Evolutionary conservation across 2,329 filamentous ascomycete species (phyloP).

Genomic region (Orbilia oligospora): DNA sequence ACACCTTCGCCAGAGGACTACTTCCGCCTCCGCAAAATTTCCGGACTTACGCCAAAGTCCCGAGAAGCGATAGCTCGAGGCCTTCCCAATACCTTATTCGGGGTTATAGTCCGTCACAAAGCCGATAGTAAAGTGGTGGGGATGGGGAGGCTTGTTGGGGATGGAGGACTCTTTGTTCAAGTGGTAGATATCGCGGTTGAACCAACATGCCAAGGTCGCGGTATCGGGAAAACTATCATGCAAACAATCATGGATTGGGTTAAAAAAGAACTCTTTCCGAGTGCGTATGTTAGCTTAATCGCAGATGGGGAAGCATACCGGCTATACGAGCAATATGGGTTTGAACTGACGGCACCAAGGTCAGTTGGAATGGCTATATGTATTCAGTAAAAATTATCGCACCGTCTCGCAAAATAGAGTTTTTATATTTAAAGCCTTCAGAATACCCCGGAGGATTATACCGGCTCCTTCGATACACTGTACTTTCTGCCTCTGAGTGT

Average conservation of each 20-base stretch:
- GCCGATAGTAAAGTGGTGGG: conserved; percentile 16
- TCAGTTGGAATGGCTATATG: conserved; percentile 45
- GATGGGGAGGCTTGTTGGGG: conserved; percentile 37
- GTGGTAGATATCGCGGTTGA: conserved; percentile 44
- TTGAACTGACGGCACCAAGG: conserved; percentile 33
- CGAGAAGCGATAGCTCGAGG: conserved; percentile 37
- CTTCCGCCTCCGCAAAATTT: conserved; percentile 37
- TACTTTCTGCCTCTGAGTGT: too few relatives aligned
- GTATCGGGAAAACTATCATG: conserved; percentile 30
- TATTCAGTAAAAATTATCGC: background rate
- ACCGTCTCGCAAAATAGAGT: background rate
- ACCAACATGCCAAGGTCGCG: conserved; percentile 24
- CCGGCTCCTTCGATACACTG: too few relatives aligned
- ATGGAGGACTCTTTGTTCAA: conserved; percentile 40
- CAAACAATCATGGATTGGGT: conserved; percentile 33
- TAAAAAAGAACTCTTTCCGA: conserved; percentile 13
- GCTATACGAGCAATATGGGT: conserved; percentile 39
- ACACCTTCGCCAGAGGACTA: conserved; percentile 29
- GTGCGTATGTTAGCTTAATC: conserved; percentile 46
- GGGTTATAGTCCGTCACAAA: conserved; percentile 13
- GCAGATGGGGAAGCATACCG: conserved; percentile 42
- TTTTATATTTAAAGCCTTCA: too few relatives aligned
- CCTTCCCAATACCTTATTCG: conserved; percentile 38
- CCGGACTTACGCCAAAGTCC: conserved; percentile 34
- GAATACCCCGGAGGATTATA: too few relatives aligned